Evolutionary conservation across 2,329 filamentous ascomycete species (phyloP).

Genomic region (Geosmithia morbida): DNA sequence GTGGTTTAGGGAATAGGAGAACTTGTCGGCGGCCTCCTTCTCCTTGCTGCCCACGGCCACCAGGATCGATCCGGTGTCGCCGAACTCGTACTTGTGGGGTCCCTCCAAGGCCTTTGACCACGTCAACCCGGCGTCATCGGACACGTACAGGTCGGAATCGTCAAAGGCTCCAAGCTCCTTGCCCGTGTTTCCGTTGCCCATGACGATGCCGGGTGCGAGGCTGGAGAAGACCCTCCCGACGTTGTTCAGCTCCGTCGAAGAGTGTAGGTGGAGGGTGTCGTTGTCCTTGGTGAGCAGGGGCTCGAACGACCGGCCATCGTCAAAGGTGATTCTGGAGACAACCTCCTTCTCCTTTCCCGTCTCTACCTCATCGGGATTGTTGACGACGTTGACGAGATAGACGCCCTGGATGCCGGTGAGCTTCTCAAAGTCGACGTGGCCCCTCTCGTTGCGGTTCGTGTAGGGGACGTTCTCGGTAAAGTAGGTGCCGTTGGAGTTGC

Average conservation of each 20-base stretch:
- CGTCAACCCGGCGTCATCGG: constrained; percentile 75
- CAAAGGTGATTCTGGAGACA: constrained; percentile 77
- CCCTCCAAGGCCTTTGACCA: constrained; percentile 67
- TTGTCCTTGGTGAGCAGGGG: constrained; percentile 53
- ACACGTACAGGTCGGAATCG: constrained; percentile 73
- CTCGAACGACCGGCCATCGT: constrained; percentile 82
- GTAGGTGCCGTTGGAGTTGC: constrained; percentile 94
- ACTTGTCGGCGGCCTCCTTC: constrained; percentile 39
- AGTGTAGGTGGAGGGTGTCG: constrained; percentile 72
- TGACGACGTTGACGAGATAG: constrained; percentile 76
- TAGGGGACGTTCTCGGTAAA: constrained; percentile 87
- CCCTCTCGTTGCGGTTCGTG: constrained; percentile 67
- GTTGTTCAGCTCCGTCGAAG: constrained; percentile 73
- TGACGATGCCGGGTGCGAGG: constrained; percentile 79
- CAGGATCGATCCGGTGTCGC: constrained; percentile 80
- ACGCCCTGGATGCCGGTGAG: constrained; percentile 84
- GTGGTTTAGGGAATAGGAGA: constrained; percentile 75
- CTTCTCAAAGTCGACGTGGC: constrained; percentile 90
- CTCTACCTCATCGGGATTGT: constrained; percentile 69
- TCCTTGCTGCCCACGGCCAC: constrained; percentile 68
- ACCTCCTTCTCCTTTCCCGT: constrained; percentile 49
- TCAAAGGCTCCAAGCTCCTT: constrained; percentile 54
- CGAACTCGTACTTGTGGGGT: constrained; percentile 92
- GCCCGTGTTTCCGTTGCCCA: constrained; percentile 88
- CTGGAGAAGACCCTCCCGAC: constrained; percentile 83